These are phyloP conservation scores for Sherardia arvensis DNA, from an alignment of 257 asterid species.

Conservation along the genomic window DNA sequence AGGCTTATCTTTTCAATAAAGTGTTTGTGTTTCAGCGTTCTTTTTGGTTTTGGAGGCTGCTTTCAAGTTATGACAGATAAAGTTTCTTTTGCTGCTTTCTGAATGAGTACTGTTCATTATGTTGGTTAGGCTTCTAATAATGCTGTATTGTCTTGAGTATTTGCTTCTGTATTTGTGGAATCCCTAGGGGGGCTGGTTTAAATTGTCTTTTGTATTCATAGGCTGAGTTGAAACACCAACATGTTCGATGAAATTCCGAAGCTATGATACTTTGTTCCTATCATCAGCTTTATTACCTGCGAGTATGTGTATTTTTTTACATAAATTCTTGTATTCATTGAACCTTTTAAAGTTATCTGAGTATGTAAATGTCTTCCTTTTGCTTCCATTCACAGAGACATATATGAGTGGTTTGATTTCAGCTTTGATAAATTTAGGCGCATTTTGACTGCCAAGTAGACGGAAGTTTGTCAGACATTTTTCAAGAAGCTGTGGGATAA, in stretches of 20 bases:
- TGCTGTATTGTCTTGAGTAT: neutral
- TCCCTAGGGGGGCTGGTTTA: neutral
- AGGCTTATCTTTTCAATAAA: constrained; percentile 64
- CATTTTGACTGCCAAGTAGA: constrained; percentile 81
- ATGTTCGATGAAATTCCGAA: too few relatives aligned
- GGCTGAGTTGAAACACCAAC: neutral
- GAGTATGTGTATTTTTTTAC: too few relatives aligned
- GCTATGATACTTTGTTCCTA: too few relatives aligned
- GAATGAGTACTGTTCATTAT: neutral
- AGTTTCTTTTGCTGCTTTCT: neutral
- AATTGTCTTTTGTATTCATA: neutral
- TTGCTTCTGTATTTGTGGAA: neutral
- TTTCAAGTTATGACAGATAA: neutral
- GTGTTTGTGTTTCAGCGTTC: constrained; percentile 45
- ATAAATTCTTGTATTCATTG: too few relatives aligned
- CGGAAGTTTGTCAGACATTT: constrained; percentile 77
- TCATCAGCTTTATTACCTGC: too few relatives aligned
- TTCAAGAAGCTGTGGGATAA: constrained; percentile 62
- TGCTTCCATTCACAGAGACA: constrained; percentile 69
- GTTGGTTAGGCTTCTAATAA: neutral
- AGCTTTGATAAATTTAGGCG: constrained; percentile 90
- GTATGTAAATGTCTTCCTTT: too few relatives aligned
- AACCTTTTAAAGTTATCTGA: too few relatives aligned
- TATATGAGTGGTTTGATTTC: constrained; percentile 77
- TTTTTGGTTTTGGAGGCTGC: neutral